Evolutionary conservation across 2,329 filamentous ascomycete species (phyloP), one percentile per base, ranked within the genome.

Genomic region (Phaeoacremonium minimum): DNA sequence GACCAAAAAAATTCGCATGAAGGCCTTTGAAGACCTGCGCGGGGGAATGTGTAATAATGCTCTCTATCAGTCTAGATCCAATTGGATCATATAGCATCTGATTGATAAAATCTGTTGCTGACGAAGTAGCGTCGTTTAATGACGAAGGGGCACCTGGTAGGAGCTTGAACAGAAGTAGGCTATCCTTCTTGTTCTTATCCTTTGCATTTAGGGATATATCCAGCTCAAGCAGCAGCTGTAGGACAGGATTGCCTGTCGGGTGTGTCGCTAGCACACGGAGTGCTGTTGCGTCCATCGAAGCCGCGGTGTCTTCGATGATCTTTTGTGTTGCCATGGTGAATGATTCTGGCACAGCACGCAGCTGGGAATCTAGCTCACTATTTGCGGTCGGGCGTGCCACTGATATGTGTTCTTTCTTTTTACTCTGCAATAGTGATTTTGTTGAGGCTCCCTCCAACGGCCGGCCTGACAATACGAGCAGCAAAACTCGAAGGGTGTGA

Each of bases 11-110:
- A 46, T 83, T 81, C 40, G 75, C 79, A 63, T 94, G 91, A 6
- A 98, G 72, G 12, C 80, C 77, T 61, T 95, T 96, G 76, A 97
- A 98, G 20, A 89, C 65, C 61, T 93, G 95, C 30, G 87, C 89
- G 0, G 93, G 89, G 13, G 83, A 80, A 53, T 85, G 75, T 17
- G 81, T 76, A 45, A 96, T 77, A 44, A 98, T 83, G 1, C 83
- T 87, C 64, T 98, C 93, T 15, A 97, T 72, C 3, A 98, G 71
- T 30, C 91, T 83, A 4, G 91, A 96, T 13, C 93, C 93, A 35
- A 97, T 83, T 2, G 85, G 74, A 53, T 97, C 89, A 60, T 96
- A 97, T 17, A 96, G 71, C 55, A 97, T 77, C 38, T 85, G 82
- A 51, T 86, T 89, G 55, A 97, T 75, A 55, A 97, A 95, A 13